Base-by-base conservation (phyloP, 495 filamentous ascomycete species). In the Cairneyella variabilis region DNA sequence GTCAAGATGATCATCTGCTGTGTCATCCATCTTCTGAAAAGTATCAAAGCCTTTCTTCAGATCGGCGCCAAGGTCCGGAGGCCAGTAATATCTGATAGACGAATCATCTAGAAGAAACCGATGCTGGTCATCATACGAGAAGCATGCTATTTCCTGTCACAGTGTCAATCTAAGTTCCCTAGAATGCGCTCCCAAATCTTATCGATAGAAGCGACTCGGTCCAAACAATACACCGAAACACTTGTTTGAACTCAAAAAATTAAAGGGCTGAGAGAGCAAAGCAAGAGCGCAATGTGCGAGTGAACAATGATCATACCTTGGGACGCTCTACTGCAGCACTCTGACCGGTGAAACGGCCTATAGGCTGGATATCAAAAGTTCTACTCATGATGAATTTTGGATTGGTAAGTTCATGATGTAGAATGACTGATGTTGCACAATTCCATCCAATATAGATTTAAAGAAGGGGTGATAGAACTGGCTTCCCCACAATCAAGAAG, bases 111-210 rank as follows among this genome's bases (percentile, higher is more conserved):
- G 78, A 43, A 72, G 84, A 62, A 88, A 90, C n/a, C 76, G 60
- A 67, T 87, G 95, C 11, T 89, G 66, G 10, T 88, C 75, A 69
- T 97, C 90, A 68, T 90, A 97, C 0, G 92, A 97, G 66, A 97
- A 98, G 65, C 73, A 88, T 2, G 89, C 76, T 46, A 97, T 88
- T 71, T 98, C 93, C 85, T 91, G 30, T 1, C 20, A 44, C 22
- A 21, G 25, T 26, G 22, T 21, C 3, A 49, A 54, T 18, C 34
- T 5, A 20, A 54, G 25, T 32, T 16, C 51, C n/a, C 16, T 22
- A 12, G 25, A 38, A 21, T 12, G 9, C 18, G 20, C 20, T n/a
- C 22, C 11, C 18, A 16, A 44, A 25, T 22, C 11, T 2, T 51
- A 38, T 48, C 12, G 5, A n/a, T n/a, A 38, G 36, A 0, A 38